These are phyloP conservation scores for Dillenia suffruticosa DNA, from an alignment of 164 flowering plant genomes.

Conservation along the genomic window DNA sequence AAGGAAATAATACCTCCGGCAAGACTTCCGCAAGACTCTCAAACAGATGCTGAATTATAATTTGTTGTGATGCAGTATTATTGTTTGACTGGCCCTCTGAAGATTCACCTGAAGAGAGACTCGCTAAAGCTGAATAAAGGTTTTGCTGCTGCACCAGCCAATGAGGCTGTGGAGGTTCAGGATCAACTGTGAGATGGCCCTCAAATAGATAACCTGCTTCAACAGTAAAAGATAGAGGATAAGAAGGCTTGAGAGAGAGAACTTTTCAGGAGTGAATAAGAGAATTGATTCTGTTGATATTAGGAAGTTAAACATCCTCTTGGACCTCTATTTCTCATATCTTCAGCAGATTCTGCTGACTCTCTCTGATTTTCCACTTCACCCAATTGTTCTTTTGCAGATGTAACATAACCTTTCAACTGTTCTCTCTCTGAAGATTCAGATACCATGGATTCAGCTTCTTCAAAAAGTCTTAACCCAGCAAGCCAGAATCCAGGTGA, in stretches of 20 bases:
- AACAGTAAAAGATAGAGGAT: not conserved
- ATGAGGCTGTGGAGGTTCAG: constrained; percentile 81
- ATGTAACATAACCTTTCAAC: constrained; percentile 52
- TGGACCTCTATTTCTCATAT: constrained; percentile 30
- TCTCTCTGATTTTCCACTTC: constrained; percentile 37
- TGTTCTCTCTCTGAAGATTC: constrained; percentile 56
- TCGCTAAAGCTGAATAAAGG: constrained; percentile 34
- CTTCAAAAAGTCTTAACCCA: constrained; percentile 60
- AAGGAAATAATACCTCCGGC: not conserved
- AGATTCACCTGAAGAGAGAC: constrained; percentile 36
- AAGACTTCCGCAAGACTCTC: constrained; percentile 24
- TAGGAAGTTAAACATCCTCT: not conserved
- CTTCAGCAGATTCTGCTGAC: constrained; percentile 14
- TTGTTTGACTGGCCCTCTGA: constrained; percentile 27
- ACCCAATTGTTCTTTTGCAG: constrained; percentile 56
- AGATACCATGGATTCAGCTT: constrained; percentile 40
- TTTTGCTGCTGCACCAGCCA: constrained; percentile 71
- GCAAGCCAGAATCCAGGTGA: constrained; percentile 74
- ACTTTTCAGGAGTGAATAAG: not conserved
- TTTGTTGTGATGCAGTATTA: constrained; percentile 16
- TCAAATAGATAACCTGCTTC: constrained; percentile 77
- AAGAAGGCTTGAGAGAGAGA: too few species aligned
- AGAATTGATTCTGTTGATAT: not conserved
- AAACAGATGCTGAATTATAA: constrained; percentile 22
- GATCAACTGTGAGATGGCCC: constrained; percentile 93